A percentile compares a stretch with the other conserved stretches of the same genome.
phyloP scores from a whole-genome alignment of 2,329 filamentous ascomycete species.

The Exserohilum rostratum region DNA sequence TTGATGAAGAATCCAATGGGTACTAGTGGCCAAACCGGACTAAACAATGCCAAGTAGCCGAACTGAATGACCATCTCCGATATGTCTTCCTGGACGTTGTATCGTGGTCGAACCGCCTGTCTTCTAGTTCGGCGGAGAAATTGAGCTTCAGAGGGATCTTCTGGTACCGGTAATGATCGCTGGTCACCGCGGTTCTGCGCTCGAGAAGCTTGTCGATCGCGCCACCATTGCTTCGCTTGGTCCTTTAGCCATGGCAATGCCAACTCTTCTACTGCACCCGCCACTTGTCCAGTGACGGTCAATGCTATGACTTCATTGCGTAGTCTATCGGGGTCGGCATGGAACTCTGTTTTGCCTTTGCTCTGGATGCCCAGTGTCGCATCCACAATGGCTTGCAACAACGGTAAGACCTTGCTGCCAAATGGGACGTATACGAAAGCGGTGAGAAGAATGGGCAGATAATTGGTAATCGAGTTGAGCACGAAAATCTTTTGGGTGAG shows the following conservation, averaged over 20 bases:
- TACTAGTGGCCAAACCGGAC: conserved; percentile 44
- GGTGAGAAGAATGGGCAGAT: conserved; percentile 44
- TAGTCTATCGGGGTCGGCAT: conserved; percentile 35
- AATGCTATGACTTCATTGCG: conserved; percentile 44
- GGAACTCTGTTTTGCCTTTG: conserved; percentile 24
- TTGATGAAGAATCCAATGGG: conserved; percentile 46
- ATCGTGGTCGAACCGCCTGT: conserved; percentile 35
- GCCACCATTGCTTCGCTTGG: conserved; percentile 37
- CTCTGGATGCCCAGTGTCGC: conserved; percentile 15
- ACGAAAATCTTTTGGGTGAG: conserved; percentile 45
- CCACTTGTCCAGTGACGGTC: conserved; percentile 43
- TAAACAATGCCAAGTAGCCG: conserved; percentile 44
- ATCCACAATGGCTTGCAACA: conserved; percentile 30
- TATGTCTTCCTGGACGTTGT: conserved; percentile 46
- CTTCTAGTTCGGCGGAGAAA: conserved; percentile 39
- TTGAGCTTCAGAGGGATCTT: conserved; percentile 38
- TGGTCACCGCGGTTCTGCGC: background rate
- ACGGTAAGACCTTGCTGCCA: conserved; percentile 31
- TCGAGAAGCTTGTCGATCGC: conserved; percentile 28
- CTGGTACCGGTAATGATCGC: conserved; percentile 12
- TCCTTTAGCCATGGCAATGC: conserved; percentile 40
- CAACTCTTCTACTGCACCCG: conserved; percentile 37
- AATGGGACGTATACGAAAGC: conserved; percentile 44
- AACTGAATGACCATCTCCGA: conserved; percentile 47
- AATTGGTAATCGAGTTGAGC: conserved; percentile 45